Evolutionary conservation across 306 rosid species (phyloP).

Genomic region (Cucurbita argyrosperma): DNA sequence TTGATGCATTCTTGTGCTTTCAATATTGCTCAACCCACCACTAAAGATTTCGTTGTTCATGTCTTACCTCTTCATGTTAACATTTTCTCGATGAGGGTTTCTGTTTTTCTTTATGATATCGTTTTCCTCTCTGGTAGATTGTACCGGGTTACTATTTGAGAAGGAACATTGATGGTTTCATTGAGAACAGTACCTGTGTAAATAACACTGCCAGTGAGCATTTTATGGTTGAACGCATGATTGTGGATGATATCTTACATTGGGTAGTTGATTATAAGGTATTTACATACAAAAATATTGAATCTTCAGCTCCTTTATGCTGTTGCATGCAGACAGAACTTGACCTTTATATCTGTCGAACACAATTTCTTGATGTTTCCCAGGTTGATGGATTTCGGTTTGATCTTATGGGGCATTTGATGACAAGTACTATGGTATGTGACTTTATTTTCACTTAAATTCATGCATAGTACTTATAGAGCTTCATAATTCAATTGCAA

Average conservation of each 20-base stretch:
- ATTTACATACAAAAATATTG: constrained; percentile 13
- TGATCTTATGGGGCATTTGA: constrained; percentile 94
- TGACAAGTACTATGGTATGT: constrained; percentile 89
- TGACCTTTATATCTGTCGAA: neutral
- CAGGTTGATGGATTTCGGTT: constrained; percentile 98
- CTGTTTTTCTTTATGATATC: constrained; percentile 12
- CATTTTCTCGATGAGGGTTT: constrained; percentile 9
- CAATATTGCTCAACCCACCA: neutral
- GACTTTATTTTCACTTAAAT: neutral
- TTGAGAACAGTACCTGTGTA: constrained; percentile 84
- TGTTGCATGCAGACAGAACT: neutral
- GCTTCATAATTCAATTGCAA: neutral
- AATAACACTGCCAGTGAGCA: constrained; percentile 96
- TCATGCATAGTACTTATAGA: neutral
- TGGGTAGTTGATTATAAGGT: constrained; percentile 93
- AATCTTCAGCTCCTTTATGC: neutral
- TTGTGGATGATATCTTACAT: constrained; percentile 78
- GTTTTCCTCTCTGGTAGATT: constrained; percentile 41
- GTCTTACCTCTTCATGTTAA: constrained; percentile 8
- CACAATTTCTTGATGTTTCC: neutral
- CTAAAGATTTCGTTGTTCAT: constrained; percentile 2
- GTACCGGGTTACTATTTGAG: constrained; percentile 98
- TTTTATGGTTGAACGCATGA: constrained; percentile 84
- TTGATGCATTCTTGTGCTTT: neutral
- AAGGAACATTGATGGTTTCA: constrained; percentile 68